Base-by-base conservation (phyloP, 1,139 yeast genomes). In the Wickerhamomyces sp. region DNA sequence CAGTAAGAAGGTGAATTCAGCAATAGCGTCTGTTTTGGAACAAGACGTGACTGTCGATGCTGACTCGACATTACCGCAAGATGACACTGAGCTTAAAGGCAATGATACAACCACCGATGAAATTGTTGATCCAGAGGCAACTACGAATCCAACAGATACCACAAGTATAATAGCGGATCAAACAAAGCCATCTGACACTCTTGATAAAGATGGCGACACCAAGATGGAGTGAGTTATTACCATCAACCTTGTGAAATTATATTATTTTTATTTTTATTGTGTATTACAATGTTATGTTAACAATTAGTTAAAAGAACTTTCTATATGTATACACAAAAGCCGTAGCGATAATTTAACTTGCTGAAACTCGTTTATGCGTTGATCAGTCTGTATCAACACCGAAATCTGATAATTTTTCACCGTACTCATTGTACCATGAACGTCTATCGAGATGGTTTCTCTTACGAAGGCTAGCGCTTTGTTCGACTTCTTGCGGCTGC, bases 351-450 rank as follows among this genome's bases (percentile, higher is more conserved):
- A n/a, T n/a, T n/a, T n/a, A n/a, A n/a, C n/a, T n/a, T n/a, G n/a
- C n/a, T n/a, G n/a, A n/a, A n/a, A n/a, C n/a, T n/a, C n/a, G n/a
- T n/a, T n/a, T n/a, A n/a, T n/a, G n/a, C n/a, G n/a, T n/a, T n/a
- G n/a, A n/a, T n/a, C n/a, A n/a, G n/a, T 81, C 88, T 5, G 78
- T 47, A 57, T 90, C 97, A 3, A 92, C 97, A 1, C 97, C 97
- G 59, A 78, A 89, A 61, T 88, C 96, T 33, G 73, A 73, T 38
- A 92, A 64, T 5, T 75, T 72, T 54, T 90, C 97, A 8, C 98
- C 98, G 60, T 83, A 71, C 35, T 74, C 81, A 55, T 87, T 89
- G 43, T 64, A 64, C 96, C 96, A 90, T 36, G 76, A 69, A 18
- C 60, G 67, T 20, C 84, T 60, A 9, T 38, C 35, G 13, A 43